Percentiles rank a stretch among this genome's conserved stretches.
phyloP scores from a whole-genome alignment of 2,329 filamentous ascomycete genomes.

The Colletotrichum camelliae region DNA sequence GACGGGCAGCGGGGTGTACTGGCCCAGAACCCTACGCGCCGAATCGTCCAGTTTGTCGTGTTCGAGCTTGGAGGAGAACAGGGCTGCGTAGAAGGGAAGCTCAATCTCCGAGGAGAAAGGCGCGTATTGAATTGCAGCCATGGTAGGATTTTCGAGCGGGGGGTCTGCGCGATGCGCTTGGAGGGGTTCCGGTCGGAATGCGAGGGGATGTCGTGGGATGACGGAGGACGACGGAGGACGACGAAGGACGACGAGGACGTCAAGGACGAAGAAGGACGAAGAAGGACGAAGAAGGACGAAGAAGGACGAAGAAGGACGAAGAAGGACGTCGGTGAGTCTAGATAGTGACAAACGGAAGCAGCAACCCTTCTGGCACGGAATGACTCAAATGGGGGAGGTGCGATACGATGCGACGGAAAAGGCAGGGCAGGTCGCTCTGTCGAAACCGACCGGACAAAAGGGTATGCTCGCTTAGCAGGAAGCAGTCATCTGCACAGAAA shows the following conservation, averaged over 20 bases:
- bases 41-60: constrained; percentile 97
- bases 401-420: neutral
- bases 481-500: neutral
- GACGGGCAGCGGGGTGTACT: constrained; percentile 85
- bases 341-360: neutral
- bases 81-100: constrained; percentile 89
- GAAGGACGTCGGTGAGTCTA: neutral
- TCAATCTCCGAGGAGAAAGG: constrained; percentile 95
- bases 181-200: neutral
- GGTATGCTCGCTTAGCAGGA: neutral
- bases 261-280: too few species aligned
- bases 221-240: neutral
- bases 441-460: neutral
- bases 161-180: neutral
- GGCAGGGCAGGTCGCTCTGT: neutral
- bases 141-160: constrained; percentile 38
- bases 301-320: neutral
- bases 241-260: too few species aligned
- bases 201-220: neutral
- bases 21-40: constrained; percentile 80
- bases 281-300: too few species aligned
- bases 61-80: constrained; percentile 94
- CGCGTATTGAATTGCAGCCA: constrained; percentile 72
- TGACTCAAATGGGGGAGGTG: neutral
- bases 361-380: neutral